A percentile compares a stretch with the other conserved stretches of the same genome.
phyloP scores from a whole-genome alignment of 306 rosid species.

The Fragaria ananassa region DNA sequence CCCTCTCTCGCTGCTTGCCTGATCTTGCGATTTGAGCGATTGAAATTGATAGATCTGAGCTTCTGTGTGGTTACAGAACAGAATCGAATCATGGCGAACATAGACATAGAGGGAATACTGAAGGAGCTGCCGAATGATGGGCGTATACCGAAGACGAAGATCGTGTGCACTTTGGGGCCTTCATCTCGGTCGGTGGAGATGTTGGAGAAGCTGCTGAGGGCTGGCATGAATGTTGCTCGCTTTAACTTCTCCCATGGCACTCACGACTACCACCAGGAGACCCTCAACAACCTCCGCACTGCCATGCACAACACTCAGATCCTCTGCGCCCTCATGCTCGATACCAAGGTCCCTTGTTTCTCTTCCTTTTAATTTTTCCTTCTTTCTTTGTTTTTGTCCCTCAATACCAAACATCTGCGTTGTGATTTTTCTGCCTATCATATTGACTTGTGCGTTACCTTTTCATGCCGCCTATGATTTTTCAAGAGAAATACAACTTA shows the following conservation, averaged over 20 bases:
- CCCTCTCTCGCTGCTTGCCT: too few species aligned
- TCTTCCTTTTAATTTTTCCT: not conserved
- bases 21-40: not conserved
- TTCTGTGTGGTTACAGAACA: not conserved
- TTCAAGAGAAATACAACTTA: not conserved
- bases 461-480: too few species aligned
- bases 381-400: not conserved
- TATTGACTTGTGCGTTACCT: too few species aligned
- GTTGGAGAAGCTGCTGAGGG: slow-evolving; percentile 75
- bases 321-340: slow-evolving; percentile 91
- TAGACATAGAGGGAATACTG: slow-evolving; percentile 76
- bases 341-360: slow-evolving; percentile 55
- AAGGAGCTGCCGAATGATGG: slow-evolving; percentile 72
- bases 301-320: slow-evolving; percentile 84
- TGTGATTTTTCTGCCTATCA: too few species aligned
- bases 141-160: slow-evolving; percentile 81
- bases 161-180: slow-evolving; percentile 87
- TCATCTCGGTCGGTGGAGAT: slow-evolving; percentile 79
- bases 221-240: slow-evolving; percentile 95
- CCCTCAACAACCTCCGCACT: slow-evolving; percentile 68
- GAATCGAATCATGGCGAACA: slow-evolving; percentile 50
- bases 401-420: too few species aligned
- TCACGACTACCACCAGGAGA: slow-evolving; percentile 89
- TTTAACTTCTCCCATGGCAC: slow-evolving; percentile 94
- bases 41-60: not conserved